Evolutionary conservation across 306 rosid species (phyloP).

Genomic region (Fragaria iinumae): DNA sequence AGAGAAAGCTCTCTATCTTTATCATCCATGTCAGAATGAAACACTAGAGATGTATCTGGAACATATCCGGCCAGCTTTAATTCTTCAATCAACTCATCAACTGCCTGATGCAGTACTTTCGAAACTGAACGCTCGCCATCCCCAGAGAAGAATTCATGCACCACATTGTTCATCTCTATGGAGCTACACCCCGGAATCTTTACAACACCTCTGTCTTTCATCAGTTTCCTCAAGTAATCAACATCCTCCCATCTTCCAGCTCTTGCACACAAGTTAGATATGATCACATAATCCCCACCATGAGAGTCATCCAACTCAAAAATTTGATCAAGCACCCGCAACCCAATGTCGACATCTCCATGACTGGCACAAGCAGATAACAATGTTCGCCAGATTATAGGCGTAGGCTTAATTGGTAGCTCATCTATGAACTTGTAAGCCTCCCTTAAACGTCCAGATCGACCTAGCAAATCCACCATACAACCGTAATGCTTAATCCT

Average conservation of each 20-base stretch:
- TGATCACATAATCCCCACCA: slow-evolving; percentile 82
- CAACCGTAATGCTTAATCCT: slow-evolving; percentile 81
- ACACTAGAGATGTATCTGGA: slow-evolving; percentile 68
- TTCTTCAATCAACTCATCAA: slow-evolving; percentile 66
- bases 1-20: slow-evolving; percentile 62
- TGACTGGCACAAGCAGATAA: slow-evolving; percentile 69
- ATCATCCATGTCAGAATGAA: slow-evolving; percentile 62
- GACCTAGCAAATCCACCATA: slow-evolving; percentile 84
- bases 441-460: slow-evolving; percentile 66
- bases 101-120: slow-evolving; percentile 47
- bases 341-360: slow-evolving; percentile 69
- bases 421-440: slow-evolving; percentile 66
- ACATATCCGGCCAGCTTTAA: slow-evolving; percentile 71
- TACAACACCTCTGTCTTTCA: slow-evolving; percentile 61
- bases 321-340: slow-evolving; percentile 51
- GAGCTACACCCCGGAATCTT: slow-evolving; percentile 89
- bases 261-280: slow-evolving; percentile 74
- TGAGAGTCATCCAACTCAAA: slow-evolving; percentile 73
- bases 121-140: slow-evolving; percentile 58
- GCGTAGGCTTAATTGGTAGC: slow-evolving; percentile 59
- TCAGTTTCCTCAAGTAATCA: slow-evolving; percentile 59
- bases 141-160: slow-evolving; percentile 81
- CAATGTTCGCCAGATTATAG: slow-evolving; percentile 77
- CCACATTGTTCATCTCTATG: slow-evolving; percentile 78
- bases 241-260: slow-evolving; percentile 82